These are phyloP conservation scores for Graphium sp. DNA, from an alignment of 2,329 filamentous ascomycete genomes.

Conservation along the genomic window DNA sequence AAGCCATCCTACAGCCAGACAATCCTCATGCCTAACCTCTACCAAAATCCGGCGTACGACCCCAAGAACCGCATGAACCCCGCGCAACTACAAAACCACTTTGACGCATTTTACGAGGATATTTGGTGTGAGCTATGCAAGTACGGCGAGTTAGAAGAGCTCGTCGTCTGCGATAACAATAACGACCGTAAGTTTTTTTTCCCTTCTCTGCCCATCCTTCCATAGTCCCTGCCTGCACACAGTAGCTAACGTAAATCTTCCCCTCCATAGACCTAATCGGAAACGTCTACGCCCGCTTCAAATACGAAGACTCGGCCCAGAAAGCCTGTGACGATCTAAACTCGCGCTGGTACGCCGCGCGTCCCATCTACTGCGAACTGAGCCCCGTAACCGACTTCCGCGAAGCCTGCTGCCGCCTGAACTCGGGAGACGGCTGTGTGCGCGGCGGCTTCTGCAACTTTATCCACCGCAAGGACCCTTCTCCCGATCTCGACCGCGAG, in stretches of 20 bases:
- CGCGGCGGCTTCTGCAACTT: conserved; percentile 98
- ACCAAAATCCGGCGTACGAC: conserved; percentile 97
- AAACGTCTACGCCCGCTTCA: conserved; percentile 98
- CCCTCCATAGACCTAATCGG: conserved; percentile 63
- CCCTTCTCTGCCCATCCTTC: conserved; percentile 7
- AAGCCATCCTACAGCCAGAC: conserved; percentile 98
- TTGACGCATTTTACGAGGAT: conserved; percentile 99
- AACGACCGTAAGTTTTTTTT: conserved; percentile 60
- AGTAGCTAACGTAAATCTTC: conserved; percentile 9
- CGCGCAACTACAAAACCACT: conserved; percentile 94
- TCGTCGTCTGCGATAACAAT: conserved; percentile 98
- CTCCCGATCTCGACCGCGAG: conserved; percentile 74
- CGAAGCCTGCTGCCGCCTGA: conserved; percentile 90
- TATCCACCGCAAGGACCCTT: conserved; percentile 93
- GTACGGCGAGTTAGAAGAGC: conserved; percentile 92
- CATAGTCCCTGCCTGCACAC: not conserved
- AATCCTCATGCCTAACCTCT: conserved; percentile 93
- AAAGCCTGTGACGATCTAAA: conserved; percentile 89
- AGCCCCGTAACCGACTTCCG: conserved; percentile 95
- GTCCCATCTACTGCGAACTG: conserved; percentile 96
- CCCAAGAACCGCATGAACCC: conserved; percentile 94
- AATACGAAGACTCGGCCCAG: conserved; percentile 95
- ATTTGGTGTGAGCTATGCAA: conserved; percentile 99
- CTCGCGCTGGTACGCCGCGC: conserved; percentile 87
- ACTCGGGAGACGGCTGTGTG: conserved; percentile 88